Conservation (phyloP, 1,139 yeast species). For the Yamadazyma epiphylla region DNA sequence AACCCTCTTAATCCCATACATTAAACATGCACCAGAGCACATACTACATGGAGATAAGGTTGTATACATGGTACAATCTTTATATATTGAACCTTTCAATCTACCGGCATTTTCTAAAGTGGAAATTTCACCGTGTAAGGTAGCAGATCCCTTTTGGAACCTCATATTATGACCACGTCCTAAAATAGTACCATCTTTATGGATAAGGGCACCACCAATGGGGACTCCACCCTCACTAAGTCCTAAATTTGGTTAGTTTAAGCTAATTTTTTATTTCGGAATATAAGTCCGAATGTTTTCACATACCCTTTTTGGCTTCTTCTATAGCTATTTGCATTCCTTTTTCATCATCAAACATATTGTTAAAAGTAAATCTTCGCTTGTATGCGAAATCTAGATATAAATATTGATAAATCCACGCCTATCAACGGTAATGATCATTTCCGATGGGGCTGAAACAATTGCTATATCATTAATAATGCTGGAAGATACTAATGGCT, state of each 20-base stretch:
- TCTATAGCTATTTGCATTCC: conserved; percentile 71
- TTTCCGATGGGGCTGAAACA: conserved; percentile 48
- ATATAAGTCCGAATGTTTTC: background rate
- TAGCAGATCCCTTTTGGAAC: conserved; percentile 75
- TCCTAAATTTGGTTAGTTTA: conserved; percentile 27
- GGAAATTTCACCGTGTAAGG: conserved; percentile 86
- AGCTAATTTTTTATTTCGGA: background rate
- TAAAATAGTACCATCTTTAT: conserved; percentile 72
- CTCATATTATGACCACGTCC: conserved; percentile 90
- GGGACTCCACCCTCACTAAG: conserved; percentile 88
- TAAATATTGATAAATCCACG: conserved; percentile 55
- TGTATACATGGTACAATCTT: conserved; percentile 77
- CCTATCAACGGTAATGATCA: conserved; percentile 63
- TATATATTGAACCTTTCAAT: conserved; percentile 63
- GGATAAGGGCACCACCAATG: conserved; percentile 73
- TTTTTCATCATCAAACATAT: conserved; percentile 50
- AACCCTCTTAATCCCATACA: conserved; percentile 82
- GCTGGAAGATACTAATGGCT: no score
- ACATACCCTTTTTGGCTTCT: conserved; percentile 62
- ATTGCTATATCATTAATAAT: conserved; percentile 48
- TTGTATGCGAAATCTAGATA: background rate
- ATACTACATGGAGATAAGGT: conserved; percentile 89
- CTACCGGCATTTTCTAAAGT: conserved; percentile 90
- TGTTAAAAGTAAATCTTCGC: background rate
- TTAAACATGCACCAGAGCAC: conserved; percentile 91